phyloP scores from a whole-genome alignment of 2,329 filamentous ascomycete genomes.

The Calonectria montana region DNA sequence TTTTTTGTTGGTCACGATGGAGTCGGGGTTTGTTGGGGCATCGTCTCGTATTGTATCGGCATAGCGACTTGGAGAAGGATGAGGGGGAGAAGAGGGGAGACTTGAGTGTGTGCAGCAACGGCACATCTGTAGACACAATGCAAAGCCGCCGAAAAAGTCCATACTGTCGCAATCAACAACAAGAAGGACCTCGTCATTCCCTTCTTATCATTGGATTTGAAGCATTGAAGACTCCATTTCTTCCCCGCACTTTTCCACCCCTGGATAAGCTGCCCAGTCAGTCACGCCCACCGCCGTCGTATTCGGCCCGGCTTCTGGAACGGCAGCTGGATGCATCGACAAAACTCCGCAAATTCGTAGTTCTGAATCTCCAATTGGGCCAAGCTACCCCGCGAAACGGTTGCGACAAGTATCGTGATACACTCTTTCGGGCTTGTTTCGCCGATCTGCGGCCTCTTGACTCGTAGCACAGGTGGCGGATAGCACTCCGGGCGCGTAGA shows the following conservation, averaged over 20 bases:
- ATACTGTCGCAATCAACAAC: too few species aligned
- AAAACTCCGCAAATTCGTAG: neutral
- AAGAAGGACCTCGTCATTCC: too few species aligned
- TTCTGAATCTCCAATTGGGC: neutral
- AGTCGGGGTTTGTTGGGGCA: neutral
- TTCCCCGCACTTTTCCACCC: neutral
- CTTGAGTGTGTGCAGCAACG: neutral
- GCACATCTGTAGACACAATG: neutral
- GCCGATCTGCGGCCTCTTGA: neutral
- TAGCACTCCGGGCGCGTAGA: neutral
- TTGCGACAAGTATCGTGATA: neutral
- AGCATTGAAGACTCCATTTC: neutral
- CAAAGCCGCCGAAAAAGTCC: too few species aligned
- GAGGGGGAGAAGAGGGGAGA: neutral
- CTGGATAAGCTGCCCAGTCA: neutral
- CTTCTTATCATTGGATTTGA: neutral
- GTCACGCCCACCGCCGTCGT: neutral
- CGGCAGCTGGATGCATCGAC: neutral
- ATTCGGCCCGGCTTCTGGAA: conserved; percentile 18
- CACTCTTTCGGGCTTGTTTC: neutral
- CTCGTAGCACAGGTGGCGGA: neutral
- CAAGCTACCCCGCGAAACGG: neutral
- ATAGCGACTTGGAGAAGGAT: neutral
- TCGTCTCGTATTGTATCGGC: neutral
- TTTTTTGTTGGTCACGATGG: neutral